A percentile compares a stretch with the other conserved stretches of the same genome.
Conservation (phyloP, 805 yeast species). For the Wickerhamiella parazyma region DNA sequence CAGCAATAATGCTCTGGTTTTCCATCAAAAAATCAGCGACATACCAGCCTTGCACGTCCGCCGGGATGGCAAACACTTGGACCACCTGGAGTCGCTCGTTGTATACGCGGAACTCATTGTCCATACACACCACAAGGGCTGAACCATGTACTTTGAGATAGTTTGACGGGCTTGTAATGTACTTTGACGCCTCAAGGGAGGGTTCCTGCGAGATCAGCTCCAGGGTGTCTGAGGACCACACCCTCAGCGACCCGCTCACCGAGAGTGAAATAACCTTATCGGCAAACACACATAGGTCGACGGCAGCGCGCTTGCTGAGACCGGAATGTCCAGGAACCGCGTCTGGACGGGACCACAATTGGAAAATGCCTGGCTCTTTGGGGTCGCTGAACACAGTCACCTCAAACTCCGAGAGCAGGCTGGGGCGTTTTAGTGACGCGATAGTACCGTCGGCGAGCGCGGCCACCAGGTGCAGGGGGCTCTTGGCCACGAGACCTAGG, state of each 20-base stretch:
- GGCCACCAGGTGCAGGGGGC: conserved; percentile 35
- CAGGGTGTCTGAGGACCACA: conserved; percentile 42
- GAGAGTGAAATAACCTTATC: conserved; percentile 36
- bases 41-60: neutral
- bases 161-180: conserved; percentile 10
- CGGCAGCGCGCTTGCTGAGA: conserved; percentile 27
- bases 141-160: conserved; percentile 8
- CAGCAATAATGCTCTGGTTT: conserved; percentile 9
- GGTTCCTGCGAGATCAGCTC: conserved; percentile 18
- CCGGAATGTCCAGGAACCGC: conserved; percentile 33
- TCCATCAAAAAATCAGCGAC: conserved; percentile 2
- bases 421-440: conserved; percentile 25
- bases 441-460: conserved; percentile 69
- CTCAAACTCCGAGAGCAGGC: conserved; percentile 27
- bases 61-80: neutral
- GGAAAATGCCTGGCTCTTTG: conserved; percentile 11
- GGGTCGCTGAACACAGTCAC: conserved; percentile 25
- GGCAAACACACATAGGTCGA: conserved; percentile 25
- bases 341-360: conserved; percentile 19
- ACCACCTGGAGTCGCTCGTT: neutral
- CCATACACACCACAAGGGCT: conserved; percentile 9
- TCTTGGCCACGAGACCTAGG: conserved; percentile 36
- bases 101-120: conserved; percentile 8
- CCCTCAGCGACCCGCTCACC: conserved; percentile 38
- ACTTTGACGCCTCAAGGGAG: neutral